Evolutionary conservation across 177 flowering plant genomes (phyloP), one percentile per base, ranked within the genome.

Genomic region (Vitis hybrid): DNA sequence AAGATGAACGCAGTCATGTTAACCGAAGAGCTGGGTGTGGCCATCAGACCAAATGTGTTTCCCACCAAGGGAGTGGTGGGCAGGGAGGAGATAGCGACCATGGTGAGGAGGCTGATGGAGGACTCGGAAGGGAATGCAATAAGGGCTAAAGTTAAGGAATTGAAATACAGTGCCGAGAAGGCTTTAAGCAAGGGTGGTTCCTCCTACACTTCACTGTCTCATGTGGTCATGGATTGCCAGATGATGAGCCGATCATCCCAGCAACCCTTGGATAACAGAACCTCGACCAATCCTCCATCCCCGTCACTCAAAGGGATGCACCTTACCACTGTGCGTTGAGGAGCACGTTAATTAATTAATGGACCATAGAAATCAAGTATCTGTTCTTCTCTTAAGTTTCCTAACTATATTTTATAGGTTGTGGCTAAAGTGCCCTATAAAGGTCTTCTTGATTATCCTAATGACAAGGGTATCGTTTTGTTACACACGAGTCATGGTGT

Each of bases 1-100:
- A 73, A n/a, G 60, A 55, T 80, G 78, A 78, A 82, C 54, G 81
- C 81, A 0, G 21, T 78, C 16, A 18, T 79, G 70, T 21, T 82
- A 16, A 9, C 52, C 4, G 78, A 76, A 55, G 72, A 68, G 67
- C 46, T 75, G 8, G 74, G 76, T 13, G 68, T 75, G 12, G 81
- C 78, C 6, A 65, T 75, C 5, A 27, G 76, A 3, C 14, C 74
- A 48, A 3, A 21, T 62, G 18, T 10, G 3, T 2, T 24, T 35
- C 70, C 64, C 19, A 3, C 46, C 2, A 52, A 56, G 19, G 65
- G 68, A 40, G 69, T 72, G 32, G 75, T 75, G 32, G 68, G 62
- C 48, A 75, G 81, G 63, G 65, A 61, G 54, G 78, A 75, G 70
- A 62, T 74, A 48, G 74, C 35, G 64, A 50, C 13, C 24, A 9